A percentile compares a stretch with the other conserved stretches of the same genome.
Conservation (phyloP, 495 filamentous ascomycete species). For the Schizothecium vesticola region DNA sequence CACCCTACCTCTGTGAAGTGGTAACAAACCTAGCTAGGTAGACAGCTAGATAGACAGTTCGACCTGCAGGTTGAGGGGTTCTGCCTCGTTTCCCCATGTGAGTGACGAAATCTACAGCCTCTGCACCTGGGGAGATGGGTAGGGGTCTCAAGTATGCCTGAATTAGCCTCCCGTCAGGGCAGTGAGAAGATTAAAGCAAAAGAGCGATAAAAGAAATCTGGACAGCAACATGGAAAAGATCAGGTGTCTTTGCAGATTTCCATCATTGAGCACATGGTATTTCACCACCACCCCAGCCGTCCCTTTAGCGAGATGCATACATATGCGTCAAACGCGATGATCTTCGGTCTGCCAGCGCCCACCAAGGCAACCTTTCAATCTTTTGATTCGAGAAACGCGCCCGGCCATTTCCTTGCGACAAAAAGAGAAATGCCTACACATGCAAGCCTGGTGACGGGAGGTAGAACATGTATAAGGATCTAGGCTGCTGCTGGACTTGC, state of each 20-base stretch:
- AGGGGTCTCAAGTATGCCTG: too few species aligned
- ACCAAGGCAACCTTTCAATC: not conserved
- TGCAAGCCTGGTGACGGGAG: not conserved
- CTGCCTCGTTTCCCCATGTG: not conserved
- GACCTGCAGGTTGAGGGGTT: too few species aligned
- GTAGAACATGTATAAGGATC: not conserved
- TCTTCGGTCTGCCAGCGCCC: not conserved
- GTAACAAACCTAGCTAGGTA: too few species aligned
- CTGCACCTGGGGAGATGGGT: too few species aligned
- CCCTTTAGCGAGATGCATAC: not conserved
- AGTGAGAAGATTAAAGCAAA: too few species aligned
- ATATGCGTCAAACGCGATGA: not conserved
- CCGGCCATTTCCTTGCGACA: not conserved
- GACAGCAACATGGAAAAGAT: not conserved
- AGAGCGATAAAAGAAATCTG: too few species aligned
- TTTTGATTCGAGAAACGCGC: not conserved
- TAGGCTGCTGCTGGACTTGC: not conserved
- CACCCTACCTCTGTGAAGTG: too few species aligned
- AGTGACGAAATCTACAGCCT: not conserved
- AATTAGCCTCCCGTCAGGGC: too few species aligned
- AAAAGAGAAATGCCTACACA: not conserved
- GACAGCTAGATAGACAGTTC: too few species aligned
- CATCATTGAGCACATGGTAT: not conserved
- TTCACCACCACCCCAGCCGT: not conserved
- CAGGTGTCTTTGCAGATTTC: not conserved